phyloP scores from a whole-genome alignment of 1,284 basidiomycete species.

The Ceratobasidium sp. region DNA sequence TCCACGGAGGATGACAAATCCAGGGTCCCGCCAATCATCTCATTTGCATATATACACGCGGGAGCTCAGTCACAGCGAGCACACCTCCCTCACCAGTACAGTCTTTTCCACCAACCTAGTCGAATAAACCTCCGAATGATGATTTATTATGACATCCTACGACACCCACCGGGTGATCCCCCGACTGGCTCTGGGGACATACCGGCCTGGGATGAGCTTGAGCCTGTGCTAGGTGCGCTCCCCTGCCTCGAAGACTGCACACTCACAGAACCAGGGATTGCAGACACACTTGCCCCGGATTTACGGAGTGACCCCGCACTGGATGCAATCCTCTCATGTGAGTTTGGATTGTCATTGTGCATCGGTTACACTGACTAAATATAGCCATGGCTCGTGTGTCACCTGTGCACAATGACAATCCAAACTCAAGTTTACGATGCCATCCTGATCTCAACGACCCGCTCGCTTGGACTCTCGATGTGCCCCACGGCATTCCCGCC shows the following conservation, averaged over 20 bases:
- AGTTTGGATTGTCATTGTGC: constrained; percentile 36
- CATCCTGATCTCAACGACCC: background rate
- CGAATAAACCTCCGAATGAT: no score
- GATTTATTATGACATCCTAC: no score
- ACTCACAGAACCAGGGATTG: background rate
- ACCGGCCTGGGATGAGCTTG: no score
- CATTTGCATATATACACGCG: background rate
- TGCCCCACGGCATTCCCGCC: background rate
- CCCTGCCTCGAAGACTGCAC: no score
- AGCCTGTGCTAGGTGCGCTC: no score
- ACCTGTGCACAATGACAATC: constrained; percentile 14
- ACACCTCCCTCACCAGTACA: no score
- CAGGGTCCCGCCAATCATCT: constrained; percentile 12
- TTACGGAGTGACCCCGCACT: no score
- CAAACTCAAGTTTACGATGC: constrained; percentile 23
- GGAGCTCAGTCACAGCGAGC: no score
- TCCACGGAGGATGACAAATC: no score
- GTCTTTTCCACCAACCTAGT: no score
- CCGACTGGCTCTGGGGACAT: no score
- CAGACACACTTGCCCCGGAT: background rate
- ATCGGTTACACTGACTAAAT: background rate
- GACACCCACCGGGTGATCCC: no score
- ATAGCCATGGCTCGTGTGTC: background rate
- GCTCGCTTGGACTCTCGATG: background rate
- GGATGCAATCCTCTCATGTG: background rate